Percentiles rank a stretch among this genome's conserved stretches.
Conservation (phyloP, 2,329 filamentous ascomycete species). For the Sordariomycetes sp. region DNA sequence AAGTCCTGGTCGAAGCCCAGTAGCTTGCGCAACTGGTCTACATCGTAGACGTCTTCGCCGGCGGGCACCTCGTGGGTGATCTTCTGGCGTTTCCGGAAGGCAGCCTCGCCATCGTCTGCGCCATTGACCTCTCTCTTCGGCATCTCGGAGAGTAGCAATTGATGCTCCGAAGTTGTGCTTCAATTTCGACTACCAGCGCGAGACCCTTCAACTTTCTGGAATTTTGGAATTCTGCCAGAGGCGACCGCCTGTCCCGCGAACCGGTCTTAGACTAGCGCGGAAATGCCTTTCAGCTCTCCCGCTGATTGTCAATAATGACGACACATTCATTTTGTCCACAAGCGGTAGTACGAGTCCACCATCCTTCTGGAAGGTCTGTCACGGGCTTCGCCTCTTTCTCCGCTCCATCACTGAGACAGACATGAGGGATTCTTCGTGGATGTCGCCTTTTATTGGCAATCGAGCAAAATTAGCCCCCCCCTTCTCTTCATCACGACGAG, state of each 20-base stretch:
- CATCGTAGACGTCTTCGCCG: conserved; percentile 52
- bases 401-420: conserved; percentile 13
- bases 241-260: background rate
- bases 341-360: too few species aligned
- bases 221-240: background rate
- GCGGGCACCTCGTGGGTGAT: conserved; percentile 47
- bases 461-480: background rate
- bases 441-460: conserved; percentile 1
- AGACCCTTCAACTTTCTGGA: conserved; percentile 1
- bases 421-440: conserved; percentile 10
- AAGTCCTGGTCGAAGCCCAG: conserved; percentile 65
- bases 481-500: too few species aligned
- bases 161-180: background rate
- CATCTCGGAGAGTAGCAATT: conserved; percentile 19
- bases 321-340: background rate
- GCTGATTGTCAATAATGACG: too few species aligned
- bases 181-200: too few species aligned
- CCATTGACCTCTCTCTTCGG: conserved; percentile 29
- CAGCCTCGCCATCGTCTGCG: conserved; percentile 28
- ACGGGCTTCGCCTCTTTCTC: conserved; percentile 2
- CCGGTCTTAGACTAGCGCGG: too few species aligned
- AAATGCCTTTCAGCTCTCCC: too few species aligned
- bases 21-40: conserved; percentile 58
- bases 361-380: background rate
- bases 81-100: conserved; percentile 44